Conservation (phyloP, 2,329 filamentous ascomycete species). For the Graphilbum sp. region DNA sequence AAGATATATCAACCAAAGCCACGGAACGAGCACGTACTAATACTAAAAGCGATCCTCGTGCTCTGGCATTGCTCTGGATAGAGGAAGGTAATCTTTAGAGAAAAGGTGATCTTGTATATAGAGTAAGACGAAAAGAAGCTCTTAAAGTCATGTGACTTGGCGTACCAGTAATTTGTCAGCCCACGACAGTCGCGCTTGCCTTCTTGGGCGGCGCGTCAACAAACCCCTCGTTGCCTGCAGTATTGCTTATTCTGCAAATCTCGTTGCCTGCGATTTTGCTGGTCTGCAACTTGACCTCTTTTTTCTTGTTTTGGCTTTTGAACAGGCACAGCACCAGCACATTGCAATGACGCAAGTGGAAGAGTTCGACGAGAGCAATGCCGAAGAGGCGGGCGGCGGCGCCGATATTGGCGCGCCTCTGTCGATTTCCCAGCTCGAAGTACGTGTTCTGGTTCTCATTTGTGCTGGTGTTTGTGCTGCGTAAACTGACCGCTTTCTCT, state of each 20-base stretch:
- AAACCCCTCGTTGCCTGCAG: constrained; percentile 3
- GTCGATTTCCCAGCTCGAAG: constrained; percentile 71
- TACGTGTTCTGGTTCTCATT: constrained; percentile 20
- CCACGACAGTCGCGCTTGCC: constrained; percentile 8
- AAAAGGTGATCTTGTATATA: no score
- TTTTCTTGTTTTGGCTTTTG: not conserved
- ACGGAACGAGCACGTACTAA: no score
- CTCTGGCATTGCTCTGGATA: no score
- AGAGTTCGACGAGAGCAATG: constrained; percentile 51
- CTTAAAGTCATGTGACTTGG: constrained; percentile 11
- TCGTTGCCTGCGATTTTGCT: no score
- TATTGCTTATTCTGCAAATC: no score
- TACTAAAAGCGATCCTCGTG: no score
- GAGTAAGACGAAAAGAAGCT: no score
- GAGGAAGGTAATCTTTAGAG: no score
- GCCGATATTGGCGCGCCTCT: constrained; percentile 88
- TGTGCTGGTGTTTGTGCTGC: no score
- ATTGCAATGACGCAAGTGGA: constrained; percentile 38
- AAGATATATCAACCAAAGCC: no score
- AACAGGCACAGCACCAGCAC: not conserved
- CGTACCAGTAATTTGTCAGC: constrained; percentile 8
- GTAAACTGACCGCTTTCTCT: not conserved
- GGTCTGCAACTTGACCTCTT: no score
- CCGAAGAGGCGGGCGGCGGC: constrained; percentile 51
- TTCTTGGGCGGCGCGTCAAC: constrained; percentile 8